Base-by-base conservation (phyloP, 257 asterid genomes). In the Plantago major region DNA sequence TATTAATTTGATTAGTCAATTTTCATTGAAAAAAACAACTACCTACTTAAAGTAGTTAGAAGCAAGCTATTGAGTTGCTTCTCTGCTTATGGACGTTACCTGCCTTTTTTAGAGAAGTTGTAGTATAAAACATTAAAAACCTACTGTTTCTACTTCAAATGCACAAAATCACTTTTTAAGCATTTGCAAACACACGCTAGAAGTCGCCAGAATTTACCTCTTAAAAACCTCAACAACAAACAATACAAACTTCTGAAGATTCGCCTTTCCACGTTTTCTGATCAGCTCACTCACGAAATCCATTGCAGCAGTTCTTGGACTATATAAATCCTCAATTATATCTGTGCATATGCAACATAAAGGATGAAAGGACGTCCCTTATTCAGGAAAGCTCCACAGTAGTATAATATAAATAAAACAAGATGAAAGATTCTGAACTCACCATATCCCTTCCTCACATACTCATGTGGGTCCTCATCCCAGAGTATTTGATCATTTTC, bases 391-490 rank as follows among this genome's bases (percentile, higher is more conserved):
- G 42, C 49, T 42, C 47, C 46, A 50, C 54, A 49, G 28, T n/a
- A 28, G 61, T 33, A n/a, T 22, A 42, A 26, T n/a, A 47, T 49
- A 49, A 28, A 40, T 19, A 42, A 46, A 55, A 64, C 55, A 17
- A 62, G 18, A 19, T 19, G 11, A 58, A 33, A 15, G 62, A 58
- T 54, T 26, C 17, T 55, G 26, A 55, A 71, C 77, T 67, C 76
- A 93, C 99, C 99, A 64, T 93, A 93, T 73, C 99, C 99, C 81
- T 93, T 93, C 84, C 97, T 85, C 73, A 93, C 99, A 72, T 93
- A 93, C 77, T 93, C 99, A 50, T 90, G 94, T 0, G 99, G 99
- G 63, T 93, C 99, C 77, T 93, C 97, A 62, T 93, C 92, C 99
- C 99, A 93, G 51, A 93, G 95, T 70, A 69, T 84, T 79, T 93